These are phyloP conservation scores for Ceratobasidium sp. DNA, from an alignment of 1,284 basidiomycete species.

Conservation along the genomic window DNA sequence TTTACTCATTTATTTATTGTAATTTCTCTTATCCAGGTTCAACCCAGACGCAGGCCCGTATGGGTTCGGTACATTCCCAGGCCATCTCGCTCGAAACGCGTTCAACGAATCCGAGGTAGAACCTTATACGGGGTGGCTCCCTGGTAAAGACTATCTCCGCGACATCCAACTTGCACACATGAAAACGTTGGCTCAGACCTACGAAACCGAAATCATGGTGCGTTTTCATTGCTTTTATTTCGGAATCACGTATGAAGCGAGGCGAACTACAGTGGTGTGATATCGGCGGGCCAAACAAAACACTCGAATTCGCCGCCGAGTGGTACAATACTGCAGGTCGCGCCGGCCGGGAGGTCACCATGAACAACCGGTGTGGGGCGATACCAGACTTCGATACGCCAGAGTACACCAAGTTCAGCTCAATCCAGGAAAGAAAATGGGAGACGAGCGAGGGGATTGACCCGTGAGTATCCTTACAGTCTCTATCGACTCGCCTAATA, in stretches of 20 bases:
- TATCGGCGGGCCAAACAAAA: constrained; percentile 69
- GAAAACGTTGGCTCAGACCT: constrained; percentile 66
- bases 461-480: constrained; percentile 38
- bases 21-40: constrained; percentile 64
- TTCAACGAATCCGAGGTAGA: constrained; percentile 67
- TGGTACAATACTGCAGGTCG: constrained; percentile 67
- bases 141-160: constrained; percentile 67
- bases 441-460: constrained; percentile 67
- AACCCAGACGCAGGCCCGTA: constrained; percentile 68
- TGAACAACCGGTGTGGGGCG: constrained; percentile 65
- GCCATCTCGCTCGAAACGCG: constrained; percentile 67
- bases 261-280: constrained; percentile 66
- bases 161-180: constrained; percentile 72
- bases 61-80: constrained; percentile 68
- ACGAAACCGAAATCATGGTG: constrained; percentile 72
- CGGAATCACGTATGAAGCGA: background rate
- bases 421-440: constrained; percentile 68
- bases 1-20: background rate
- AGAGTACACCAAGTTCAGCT: constrained; percentile 68
- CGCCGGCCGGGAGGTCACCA: constrained; percentile 68
- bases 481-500: background rate
- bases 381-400: constrained; percentile 64
- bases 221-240: constrained; percentile 33
- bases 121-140: constrained; percentile 68
- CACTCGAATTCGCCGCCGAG: constrained; percentile 64